Conservation (phyloP, 2,329 filamentous ascomycete species). For the Microthyrium microscopicum region DNA sequence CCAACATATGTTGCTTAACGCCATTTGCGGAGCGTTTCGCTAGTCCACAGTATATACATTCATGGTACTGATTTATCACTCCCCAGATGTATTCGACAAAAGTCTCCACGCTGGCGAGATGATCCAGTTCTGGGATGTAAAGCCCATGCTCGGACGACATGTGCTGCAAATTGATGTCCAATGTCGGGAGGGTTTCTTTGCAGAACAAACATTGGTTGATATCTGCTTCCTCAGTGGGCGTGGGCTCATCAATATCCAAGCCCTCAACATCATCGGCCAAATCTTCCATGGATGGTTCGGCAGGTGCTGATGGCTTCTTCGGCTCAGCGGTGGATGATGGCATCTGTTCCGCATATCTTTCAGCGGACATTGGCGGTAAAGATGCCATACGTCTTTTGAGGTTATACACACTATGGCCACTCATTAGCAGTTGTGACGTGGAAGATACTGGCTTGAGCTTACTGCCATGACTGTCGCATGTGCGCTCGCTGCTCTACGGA, state of each 20-base stretch:
- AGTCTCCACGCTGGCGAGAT: constrained; percentile 14
- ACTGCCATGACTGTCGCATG: background rate
- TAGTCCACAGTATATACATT: constrained; percentile 20
- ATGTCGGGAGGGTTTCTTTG: constrained; percentile 8
- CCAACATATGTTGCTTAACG: constrained; percentile 20
- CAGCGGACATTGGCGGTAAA: no score
- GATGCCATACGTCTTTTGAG: no score
- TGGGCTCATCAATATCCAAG: no score
- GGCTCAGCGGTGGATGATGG: no score
- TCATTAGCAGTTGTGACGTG: no score
- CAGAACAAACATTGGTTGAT: constrained; percentile 20
- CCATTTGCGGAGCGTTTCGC: constrained; percentile 12
- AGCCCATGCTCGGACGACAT: constrained; percentile 16
- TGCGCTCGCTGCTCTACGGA: background rate
- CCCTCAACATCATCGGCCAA: no score
- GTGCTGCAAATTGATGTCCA: constrained; percentile 12
- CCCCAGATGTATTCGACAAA: constrained; percentile 18
- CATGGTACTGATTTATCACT: constrained; percentile 14
- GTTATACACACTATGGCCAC: no score
- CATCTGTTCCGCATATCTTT: no score
- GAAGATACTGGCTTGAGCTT: no score
- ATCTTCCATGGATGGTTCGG: no score
- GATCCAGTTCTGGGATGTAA: constrained; percentile 14
- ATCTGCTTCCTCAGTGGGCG: no score
- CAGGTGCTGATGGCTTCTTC: no score